Evolutionary conservation across 2,329 filamentous ascomycete genomes (phyloP).

Genomic region (Zarea fungicola): DNA sequence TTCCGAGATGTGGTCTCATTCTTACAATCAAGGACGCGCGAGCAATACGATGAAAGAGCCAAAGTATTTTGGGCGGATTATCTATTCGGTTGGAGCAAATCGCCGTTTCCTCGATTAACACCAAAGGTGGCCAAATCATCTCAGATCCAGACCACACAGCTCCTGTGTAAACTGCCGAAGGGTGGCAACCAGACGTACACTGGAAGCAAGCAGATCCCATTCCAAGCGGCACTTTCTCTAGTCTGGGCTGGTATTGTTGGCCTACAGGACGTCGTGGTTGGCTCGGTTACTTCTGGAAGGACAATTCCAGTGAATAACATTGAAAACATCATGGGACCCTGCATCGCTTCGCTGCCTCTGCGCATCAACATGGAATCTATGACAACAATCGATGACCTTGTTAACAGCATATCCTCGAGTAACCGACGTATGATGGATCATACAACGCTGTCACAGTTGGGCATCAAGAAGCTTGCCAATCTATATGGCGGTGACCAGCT

Average conservation of each 20-base stretch:
- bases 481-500: constrained; percentile 51
- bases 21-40: constrained; percentile 29
- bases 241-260: constrained; percentile 62
- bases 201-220: constrained; percentile 61
- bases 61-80: constrained; percentile 66
- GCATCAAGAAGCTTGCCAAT: constrained; percentile 60
- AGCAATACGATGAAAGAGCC: constrained; percentile 33
- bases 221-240: constrained; percentile 66
- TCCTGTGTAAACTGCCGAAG: neutral
- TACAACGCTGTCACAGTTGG: constrained; percentile 56
- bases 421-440: constrained; percentile 64
- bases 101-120: constrained; percentile 46
- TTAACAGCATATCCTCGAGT: constrained; percentile 57
- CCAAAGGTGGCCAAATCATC: neutral
- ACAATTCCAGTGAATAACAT: constrained; percentile 65
- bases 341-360: constrained; percentile 69
- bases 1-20: constrained; percentile 57
- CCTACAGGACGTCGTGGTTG: constrained; percentile 62
- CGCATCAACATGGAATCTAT: constrained; percentile 54
- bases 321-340: constrained; percentile 73
- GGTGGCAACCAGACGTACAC: neutral
- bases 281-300: constrained; percentile 76
- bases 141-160: neutral
- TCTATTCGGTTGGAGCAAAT: constrained; percentile 52
- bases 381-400: constrained; percentile 51